A percentile compares a stretch with the other conserved stretches of the same genome.
Conservation (phyloP, 2,329 filamentous ascomycete genomes). For the Emmonsia crescens region DNA sequence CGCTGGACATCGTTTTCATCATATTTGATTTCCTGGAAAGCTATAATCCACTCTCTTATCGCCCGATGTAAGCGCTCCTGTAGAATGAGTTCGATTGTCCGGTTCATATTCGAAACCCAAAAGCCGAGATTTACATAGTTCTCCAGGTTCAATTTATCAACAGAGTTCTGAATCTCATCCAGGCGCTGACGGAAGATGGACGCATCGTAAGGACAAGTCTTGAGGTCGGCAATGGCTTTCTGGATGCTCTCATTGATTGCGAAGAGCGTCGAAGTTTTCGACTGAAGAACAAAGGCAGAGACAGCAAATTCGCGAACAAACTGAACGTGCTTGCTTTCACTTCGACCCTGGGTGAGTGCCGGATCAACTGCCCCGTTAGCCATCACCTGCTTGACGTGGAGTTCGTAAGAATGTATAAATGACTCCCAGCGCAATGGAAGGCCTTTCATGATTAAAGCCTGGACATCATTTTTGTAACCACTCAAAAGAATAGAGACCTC, state of each 20-base stretch:
- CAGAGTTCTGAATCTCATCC: constrained; percentile 77
- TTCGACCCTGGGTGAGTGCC: constrained; percentile 43
- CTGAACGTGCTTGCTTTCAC: constrained; percentile 88
- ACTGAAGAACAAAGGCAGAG: constrained; percentile 76
- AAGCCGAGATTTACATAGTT: constrained; percentile 86
- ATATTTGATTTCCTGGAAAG: constrained; percentile 55
- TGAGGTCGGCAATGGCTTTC: constrained; percentile 71
- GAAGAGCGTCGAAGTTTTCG: constrained; percentile 68
- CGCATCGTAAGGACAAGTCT: constrained; percentile 70
- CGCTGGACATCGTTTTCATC: constrained; percentile 16
- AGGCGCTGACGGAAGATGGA: constrained; percentile 70
- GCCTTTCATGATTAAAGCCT: constrained; percentile 71
- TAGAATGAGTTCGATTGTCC: constrained; percentile 69
- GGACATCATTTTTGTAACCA: constrained; percentile 85
- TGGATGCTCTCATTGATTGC: constrained; percentile 72
- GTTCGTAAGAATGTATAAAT: constrained; percentile 91
- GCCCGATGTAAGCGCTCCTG: constrained; percentile 74
- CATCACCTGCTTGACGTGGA: constrained; percentile 60
- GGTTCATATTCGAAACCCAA: constrained; percentile 84
- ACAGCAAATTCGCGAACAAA: constrained; percentile 91
- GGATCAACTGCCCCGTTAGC: constrained; percentile 51
- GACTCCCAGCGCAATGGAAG: constrained; percentile 92
- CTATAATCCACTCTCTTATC: constrained; percentile 74
- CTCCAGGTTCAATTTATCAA: constrained; percentile 93
- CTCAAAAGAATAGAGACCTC: constrained; percentile 80